Base-by-base conservation (phyloP, 2,329 filamentous ascomycete species). In the Stemphylium lycopersici region DNA sequence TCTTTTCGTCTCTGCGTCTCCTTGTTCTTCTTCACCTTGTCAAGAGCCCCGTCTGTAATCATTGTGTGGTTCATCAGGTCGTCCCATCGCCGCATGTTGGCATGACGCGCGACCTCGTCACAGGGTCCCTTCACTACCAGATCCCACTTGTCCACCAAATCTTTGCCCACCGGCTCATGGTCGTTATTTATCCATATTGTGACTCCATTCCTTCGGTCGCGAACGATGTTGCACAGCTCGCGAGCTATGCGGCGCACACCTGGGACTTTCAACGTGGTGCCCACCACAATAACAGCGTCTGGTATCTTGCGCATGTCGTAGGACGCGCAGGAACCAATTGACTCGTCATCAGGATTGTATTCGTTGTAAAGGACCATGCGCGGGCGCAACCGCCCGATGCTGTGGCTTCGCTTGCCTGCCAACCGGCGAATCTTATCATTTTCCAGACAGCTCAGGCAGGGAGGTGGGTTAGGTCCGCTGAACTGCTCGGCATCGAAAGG, bases 361-460 rank as follows among this genome's bases (percentile, higher is more conserved):
- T 99, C 95, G 72, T 98, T 97, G 79, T 99, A 99, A 10, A 99
- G 83, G 4, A 98, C 93, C 80, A 99, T 97, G 52, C 95, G 86
- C 16, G 95, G 95, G 18, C 95, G 87, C 59, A 99, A 79, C 58
- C 90, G 87, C 37, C 95, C 95, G 66, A 99, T 90, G 1, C 95
- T 95, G 69, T 97, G 95, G 70, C 93, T 96, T 55, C 95, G 87
- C 77, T 96, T 93, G 43, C 93, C 92, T 11, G 87, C 90, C 58
- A 87, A 81, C 13, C 88, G 90, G 67, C 95, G 90, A 41, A 93
- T 84, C 52, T 85, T 77, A 70, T 99, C 93, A 53, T 86, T 85
- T 58, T 84, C 85, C 47, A 87, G 83, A 73, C 95, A 99, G 42
- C 84, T 82, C 10, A 80, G 79, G 75, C 95, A 99, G 7, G 89